Evolutionary conservation across 1,139 yeast species (phyloP).

Genomic region (Taphrina betulina): DNA sequence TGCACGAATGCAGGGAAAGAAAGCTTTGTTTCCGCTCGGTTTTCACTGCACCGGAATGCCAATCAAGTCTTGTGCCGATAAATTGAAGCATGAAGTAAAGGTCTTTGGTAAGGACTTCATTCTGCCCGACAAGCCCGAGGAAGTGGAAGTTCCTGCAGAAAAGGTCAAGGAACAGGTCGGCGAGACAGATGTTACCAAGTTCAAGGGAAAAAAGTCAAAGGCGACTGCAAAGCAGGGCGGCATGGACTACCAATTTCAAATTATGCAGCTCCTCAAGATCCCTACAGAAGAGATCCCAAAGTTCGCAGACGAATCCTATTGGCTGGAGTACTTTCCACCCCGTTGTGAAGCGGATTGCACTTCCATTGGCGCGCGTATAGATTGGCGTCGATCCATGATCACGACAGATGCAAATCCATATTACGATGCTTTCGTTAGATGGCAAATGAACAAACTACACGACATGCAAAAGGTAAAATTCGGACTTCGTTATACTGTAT

Average conservation of each 20-base stretch:
- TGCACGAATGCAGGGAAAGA: conserved; percentile 90
- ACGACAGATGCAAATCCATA: conserved; percentile 95
- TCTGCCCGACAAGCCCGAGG: conserved; percentile 49
- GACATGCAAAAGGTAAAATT: conserved; percentile 88
- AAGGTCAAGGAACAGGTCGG: conserved; percentile 50
- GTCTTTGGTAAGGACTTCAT: conserved; percentile 80
- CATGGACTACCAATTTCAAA: conserved; percentile 91
- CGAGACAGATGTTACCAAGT: conserved; percentile 80
- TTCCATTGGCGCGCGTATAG: conserved; percentile 87
- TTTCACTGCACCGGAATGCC: conserved; percentile 99
- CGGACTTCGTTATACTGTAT: conserved; percentile 96
- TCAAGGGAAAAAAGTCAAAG: conserved; percentile 86
- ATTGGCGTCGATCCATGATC: conserved; percentile 96
- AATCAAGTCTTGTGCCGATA: conserved; percentile 93
- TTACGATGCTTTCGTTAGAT: conserved; percentile 90
- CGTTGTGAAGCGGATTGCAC: conserved; percentile 78
- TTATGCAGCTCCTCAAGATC: conserved; percentile 91
- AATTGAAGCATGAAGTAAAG: conserved; percentile 87
- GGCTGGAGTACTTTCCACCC: conserved; percentile 92
- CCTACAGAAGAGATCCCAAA: conserved; percentile 75
- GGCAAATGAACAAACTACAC: conserved; percentile 92
- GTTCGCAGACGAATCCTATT: conserved; percentile 84
- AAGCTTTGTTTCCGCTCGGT: conserved; percentile 92
- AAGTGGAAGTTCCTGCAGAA: conserved; percentile 54
- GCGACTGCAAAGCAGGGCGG: conserved; percentile 92